phyloP scores from a whole-genome alignment of 345 rosid genomes.

The Schrenkiella parvula region DNA sequence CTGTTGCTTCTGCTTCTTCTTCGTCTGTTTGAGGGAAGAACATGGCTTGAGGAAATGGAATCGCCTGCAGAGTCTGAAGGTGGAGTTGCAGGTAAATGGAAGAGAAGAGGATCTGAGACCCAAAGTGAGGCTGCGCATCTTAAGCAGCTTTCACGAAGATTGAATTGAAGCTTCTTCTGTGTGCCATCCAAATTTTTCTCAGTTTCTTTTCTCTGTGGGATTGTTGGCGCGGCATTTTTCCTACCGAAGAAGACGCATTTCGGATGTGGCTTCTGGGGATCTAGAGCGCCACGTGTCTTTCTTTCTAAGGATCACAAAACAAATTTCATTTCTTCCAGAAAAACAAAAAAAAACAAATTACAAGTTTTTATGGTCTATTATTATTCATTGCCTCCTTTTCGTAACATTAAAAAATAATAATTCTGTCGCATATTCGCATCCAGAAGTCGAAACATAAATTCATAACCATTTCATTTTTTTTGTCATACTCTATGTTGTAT shows the following conservation, averaged over 20 bases:
- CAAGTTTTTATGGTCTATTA: not conserved
- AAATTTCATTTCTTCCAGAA: not conserved
- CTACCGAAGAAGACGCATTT: not conserved
- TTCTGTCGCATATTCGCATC: too few relatives aligned
- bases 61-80: constrained; percentile 60
- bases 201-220: constrained; percentile 8
- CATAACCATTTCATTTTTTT: too few relatives aligned
- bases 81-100: constrained; percentile 33
- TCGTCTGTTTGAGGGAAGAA: constrained; percentile 69
- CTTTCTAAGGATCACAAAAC: constrained; percentile 16
- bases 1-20: constrained; percentile 66
- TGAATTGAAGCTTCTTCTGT: not conserved
- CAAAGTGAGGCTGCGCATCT: constrained; percentile 29
- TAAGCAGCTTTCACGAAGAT: constrained; percentile 20
- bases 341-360: too few relatives aligned
- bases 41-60: constrained; percentile 67
- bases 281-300: constrained; percentile 28
- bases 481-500: too few relatives aligned
- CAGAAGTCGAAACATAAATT: too few relatives aligned
- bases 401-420: too few relatives aligned
- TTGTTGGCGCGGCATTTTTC: constrained; percentile 23
- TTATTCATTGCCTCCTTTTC: too few relatives aligned
- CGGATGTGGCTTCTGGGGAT: constrained; percentile 33
- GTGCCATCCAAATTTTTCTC: constrained; percentile 18
- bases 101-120: constrained; percentile 34